Evolutionary conservation across 139 green algal species (phyloP).

Genomic region (Tetraselmis chui): DNA sequence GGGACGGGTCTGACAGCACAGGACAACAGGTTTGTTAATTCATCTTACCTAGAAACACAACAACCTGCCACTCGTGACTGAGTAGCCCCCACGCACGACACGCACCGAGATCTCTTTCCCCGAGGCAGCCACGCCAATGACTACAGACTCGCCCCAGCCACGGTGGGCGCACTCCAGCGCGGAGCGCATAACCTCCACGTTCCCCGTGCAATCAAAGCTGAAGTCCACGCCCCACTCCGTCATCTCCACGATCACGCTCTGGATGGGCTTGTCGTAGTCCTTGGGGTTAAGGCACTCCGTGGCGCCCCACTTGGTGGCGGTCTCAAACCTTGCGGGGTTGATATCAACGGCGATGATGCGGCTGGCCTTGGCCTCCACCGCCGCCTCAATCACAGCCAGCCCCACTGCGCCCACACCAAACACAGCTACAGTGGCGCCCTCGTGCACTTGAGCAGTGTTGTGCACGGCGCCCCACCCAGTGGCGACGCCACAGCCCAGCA

Average conservation of each 20-base stretch:
- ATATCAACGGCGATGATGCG: slow-evolving; percentile 91
- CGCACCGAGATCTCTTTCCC: slow-evolving; percentile 73
- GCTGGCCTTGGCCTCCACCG: slow-evolving; percentile 49
- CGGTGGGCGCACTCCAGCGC: slow-evolving; percentile 90
- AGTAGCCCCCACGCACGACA: too few relatives aligned
- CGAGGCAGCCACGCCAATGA: slow-evolving; percentile 80
- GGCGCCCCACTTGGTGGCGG: slow-evolving; percentile 74
- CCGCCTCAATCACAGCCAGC: slow-evolving; percentile 84
- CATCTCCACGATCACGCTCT: slow-evolving; percentile 74
- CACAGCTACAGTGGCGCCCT: slow-evolving; percentile 77
- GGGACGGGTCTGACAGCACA: slow-evolving; percentile 78
- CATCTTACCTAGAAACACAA: too few relatives aligned
- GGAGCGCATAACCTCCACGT: slow-evolving; percentile 87
- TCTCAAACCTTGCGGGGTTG: slow-evolving; percentile 79
- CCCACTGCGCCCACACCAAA: slow-evolving; percentile 83
- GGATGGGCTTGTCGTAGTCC: slow-evolving; percentile 72
- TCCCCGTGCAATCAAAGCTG: slow-evolving; percentile 78
- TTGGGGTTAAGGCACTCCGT: slow-evolving; percentile 85
- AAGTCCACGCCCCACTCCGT: slow-evolving; percentile 92
- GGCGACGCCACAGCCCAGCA: slow-evolving; percentile 85
- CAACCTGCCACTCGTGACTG: too few relatives aligned
- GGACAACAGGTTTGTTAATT: too few relatives aligned
- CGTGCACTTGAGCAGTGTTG: slow-evolving; percentile 88
- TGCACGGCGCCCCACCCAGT: slow-evolving; percentile 90
- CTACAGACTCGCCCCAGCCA: slow-evolving; percentile 72